Evolutionary conservation across 257 asterid genomes (phyloP), one percentile per base, ranked within the genome.

Genomic region (Ophiorrhiza pumila): DNA sequence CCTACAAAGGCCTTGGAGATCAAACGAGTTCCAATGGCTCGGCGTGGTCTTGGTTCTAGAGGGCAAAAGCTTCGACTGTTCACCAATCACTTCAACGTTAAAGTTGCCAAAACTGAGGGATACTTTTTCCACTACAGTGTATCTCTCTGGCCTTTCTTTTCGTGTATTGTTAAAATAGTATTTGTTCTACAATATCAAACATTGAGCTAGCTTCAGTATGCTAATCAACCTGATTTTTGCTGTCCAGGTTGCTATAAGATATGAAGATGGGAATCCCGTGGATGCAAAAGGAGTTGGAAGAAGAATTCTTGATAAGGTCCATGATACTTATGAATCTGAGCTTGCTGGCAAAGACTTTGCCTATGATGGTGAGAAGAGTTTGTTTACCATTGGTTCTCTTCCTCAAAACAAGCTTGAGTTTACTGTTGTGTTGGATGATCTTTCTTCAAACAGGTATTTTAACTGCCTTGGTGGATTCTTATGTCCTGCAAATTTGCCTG

Each of bases 251-350:
- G 11, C 92, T 4, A 53, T 91, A 20, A 72, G 52, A 17, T 91
- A 87, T 13, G 93, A 91, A 64, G 96, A 91, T 49, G 94, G 84
- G 22, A 80, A 34, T 14, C 81, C 88, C 0, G 87, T 77, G 5
- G 96, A 91, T 15, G 89, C 89, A 0, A 89, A 91, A 67, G 93
- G 93, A 3, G 46, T 85, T 6, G 96, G 96, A 5, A 75, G 97
- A 53, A 86, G 25, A 58, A 68, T 91, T 8, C 64, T 91, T 1
- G 89, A 89, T 0, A 81, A 82, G 67, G 79, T 91, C 3, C 79
- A 82, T 1, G 82, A 77, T 4, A 89, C 91, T 0, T 89, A 91
- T 68, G 45, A 27, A 4, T 2, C 71, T 6, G 92, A 89, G 78
- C 80, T 89, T 1, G 78, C 69, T 29, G 80, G 86, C 0, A 87